Evolutionary conservation across 305 asterid species (phyloP).

Genomic region (Coffea humblotiana): DNA sequence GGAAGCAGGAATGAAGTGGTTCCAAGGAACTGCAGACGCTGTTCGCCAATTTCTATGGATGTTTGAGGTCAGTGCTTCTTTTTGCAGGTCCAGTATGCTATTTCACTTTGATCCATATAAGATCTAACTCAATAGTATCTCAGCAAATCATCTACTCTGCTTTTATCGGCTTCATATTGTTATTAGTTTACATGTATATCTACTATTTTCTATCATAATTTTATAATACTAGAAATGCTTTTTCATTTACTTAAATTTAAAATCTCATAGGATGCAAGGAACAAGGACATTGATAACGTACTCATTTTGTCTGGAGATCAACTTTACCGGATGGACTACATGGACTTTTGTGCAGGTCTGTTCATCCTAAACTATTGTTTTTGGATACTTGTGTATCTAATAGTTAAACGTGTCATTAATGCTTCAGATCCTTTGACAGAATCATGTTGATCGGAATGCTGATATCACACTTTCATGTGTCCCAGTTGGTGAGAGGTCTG

Average conservation of each 20-base stretch:
- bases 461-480: slow-evolving; percentile 91
- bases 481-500: slow-evolving; percentile 77
- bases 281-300: slow-evolving; percentile 78
- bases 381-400: not conserved
- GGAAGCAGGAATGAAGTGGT: slow-evolving; percentile 87
- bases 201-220: not conserved
- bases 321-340: slow-evolving; percentile 94
- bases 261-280: slow-evolving; percentile 71
- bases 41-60: slow-evolving; percentile 93
- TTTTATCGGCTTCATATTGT: not conserved
- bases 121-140: not conserved
- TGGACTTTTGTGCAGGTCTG: slow-evolving; percentile 95
- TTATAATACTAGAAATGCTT: not conserved
- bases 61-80: slow-evolving; percentile 58
- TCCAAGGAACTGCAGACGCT: slow-evolving; percentile 98
- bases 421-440: slow-evolving; percentile 49
- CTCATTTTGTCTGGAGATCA: slow-evolving; percentile 92
- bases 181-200: not conserved
- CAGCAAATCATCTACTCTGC: not conserved
- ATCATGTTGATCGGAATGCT: slow-evolving; percentile 86
- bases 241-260: not conserved
- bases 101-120: not conserved
- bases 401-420: slow-evolving; percentile 15
- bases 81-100: not conserved
- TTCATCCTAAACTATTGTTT: slow-evolving; percentile 10